phyloP scores from a whole-genome alignment of 129 eudicot genomes.

The Flaveria ramosissima region DNA sequence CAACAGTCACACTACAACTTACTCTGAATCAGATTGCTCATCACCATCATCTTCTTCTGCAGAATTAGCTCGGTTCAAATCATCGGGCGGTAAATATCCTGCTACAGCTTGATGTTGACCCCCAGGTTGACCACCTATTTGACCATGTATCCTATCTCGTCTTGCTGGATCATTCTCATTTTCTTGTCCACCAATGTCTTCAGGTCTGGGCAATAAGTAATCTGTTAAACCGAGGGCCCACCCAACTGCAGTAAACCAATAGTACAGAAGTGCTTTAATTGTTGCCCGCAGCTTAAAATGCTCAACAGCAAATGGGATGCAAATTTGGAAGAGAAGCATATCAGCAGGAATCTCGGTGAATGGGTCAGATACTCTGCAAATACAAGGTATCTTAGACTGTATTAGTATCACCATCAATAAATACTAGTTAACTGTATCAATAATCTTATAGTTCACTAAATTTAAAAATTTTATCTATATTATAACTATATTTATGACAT shows the following conservation, averaged over 20 bases:
- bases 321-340: constrained; percentile 91
- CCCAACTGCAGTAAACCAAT: constrained; percentile 90
- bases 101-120: constrained; percentile 52
- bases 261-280: constrained; percentile 74
- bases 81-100: constrained; percentile 48
- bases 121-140: constrained; percentile 14
- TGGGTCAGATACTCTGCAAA: constrained; percentile 88
- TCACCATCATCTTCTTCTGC: constrained; percentile 52
- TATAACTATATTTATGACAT: not conserved
- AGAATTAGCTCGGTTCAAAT: constrained; percentile 45
- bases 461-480: not conserved
- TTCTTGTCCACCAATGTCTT: constrained; percentile 63
- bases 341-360: constrained; percentile 95
- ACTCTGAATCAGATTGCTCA: constrained; percentile 83
- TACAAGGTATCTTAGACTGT: not conserved
- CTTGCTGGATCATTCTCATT: constrained; percentile 63
- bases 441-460: not conserved
- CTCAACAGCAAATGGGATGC: constrained; percentile 93
- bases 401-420: not conserved
- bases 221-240: constrained; percentile 88
- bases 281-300: constrained; percentile 79
- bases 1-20: constrained; percentile 34
- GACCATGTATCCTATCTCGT: constrained; percentile 53
- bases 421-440: not conserved
- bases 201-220: constrained; percentile 74